Evolutionary conservation across 495 filamentous ascomycete species (phyloP), one percentile per base, ranked within the genome.

Genomic region (Beverwykella pulmonaria): DNA sequence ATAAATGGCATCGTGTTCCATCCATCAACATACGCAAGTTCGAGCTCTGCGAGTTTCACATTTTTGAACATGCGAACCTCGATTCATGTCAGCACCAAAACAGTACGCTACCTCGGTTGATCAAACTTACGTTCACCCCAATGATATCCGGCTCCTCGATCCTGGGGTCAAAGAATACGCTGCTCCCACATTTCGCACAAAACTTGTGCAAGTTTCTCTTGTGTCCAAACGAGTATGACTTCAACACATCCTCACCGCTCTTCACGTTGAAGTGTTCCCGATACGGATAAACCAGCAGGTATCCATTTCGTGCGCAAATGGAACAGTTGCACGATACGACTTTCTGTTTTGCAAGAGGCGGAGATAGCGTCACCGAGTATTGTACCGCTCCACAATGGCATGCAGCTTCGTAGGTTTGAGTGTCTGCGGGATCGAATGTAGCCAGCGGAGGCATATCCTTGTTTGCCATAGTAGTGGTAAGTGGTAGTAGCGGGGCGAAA

Each of bases 271-370:
- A 66, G 27, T 80, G 71, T 12, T 72, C 32, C 12, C 50, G 61
- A 14, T 62, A 50, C 0, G 78, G 77, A 47, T 77, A 78, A 44
- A 78, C 74, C 19, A 78, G 73, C 26, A 77, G 59, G 46, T 79
- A 81, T 32, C 78, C 77, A 65, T 79, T 78, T 15, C 76, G 78
- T 36, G 57, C 63, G 70, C 79, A 80, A 32, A 79, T 76, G n/a
- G 77, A 78, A 67, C 79, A 80, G 68, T 77, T 80, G 72, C 79
- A 81, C 14, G 50, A 36, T 17, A 39, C 65, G 4, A 75, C 64
- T n/a, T 74, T 59, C 19, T 71, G 64, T 58, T 73, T 59, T 0
- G 69, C 20, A 32, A 76, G 70, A n/a, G 76, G 67, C 5, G 75
- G 71, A 6, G 59, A 58, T 22, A 74, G 67, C n/a, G 70, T 75